Evolutionary conservation across 176 grass and related monocot species (phyloP).

Genomic region (Carex cristatella): DNA sequence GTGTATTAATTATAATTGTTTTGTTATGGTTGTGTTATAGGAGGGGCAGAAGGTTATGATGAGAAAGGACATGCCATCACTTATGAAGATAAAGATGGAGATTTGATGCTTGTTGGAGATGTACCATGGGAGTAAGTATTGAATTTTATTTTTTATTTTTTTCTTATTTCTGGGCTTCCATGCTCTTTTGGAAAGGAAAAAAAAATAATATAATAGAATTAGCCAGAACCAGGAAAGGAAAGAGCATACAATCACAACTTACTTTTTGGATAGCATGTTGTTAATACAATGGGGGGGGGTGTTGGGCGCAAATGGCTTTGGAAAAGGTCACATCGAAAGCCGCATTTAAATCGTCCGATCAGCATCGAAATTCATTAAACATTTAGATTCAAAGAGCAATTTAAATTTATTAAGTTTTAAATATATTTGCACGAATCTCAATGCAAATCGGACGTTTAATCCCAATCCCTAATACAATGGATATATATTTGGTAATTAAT

Average conservation of each 20-base stretch:
- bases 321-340: no score
- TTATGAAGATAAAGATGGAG: conserved; percentile 41
- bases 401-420: no score
- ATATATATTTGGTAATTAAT: not conserved
- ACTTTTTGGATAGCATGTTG: not conserved
- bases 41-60: conserved; percentile 28
- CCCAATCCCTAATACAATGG: no score
- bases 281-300: not conserved
- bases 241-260: not conserved
- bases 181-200: not conserved
- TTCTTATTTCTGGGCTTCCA: not conserved
- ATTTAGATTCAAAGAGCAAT: no score
- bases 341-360: no score
- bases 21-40: conserved; percentile 8
- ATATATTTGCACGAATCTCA: no score
- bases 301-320: no score
- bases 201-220: not conserved
- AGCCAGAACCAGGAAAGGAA: not conserved
- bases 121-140: conserved; percentile 36
- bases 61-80: conserved; percentile 30
- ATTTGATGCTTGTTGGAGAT: conserved; percentile 42
- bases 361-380: no score
- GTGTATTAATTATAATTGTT: not conserved
- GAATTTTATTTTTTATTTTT: conserved; percentile 3
- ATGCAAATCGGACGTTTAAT: no score